A percentile compares a stretch with the other conserved stretches of the same genome.
These are phyloP conservation scores for Podaxis mareebaensis DNA, from an alignment of 768 basidiomycete genomes.

Conservation along the genomic window DNA sequence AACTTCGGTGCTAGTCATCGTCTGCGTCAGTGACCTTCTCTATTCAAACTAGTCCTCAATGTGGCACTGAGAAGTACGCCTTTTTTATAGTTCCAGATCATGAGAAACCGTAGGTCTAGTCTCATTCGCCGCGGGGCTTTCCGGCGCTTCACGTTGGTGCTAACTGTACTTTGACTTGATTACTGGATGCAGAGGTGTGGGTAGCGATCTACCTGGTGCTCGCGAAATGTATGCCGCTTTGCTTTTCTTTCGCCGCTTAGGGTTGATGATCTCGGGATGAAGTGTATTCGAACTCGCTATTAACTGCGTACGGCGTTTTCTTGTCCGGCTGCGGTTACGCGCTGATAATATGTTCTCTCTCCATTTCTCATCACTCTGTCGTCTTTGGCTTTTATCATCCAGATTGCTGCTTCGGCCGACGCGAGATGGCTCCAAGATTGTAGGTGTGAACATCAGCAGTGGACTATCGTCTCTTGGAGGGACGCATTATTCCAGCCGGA, in stretches of 20 bases:
- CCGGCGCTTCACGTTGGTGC: neutral
- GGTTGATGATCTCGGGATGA: neutral
- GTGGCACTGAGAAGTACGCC: neutral
- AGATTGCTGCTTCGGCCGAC: conserved; percentile 5
- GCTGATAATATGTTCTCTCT: neutral
- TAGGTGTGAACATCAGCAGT: neutral
- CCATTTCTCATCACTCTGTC: neutral
- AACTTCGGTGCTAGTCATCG: conserved; percentile 24
- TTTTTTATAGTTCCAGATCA: conserved; percentile 24
- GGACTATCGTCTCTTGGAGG: neutral
- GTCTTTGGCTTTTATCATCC: neutral
- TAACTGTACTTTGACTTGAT: neutral
- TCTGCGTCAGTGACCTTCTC: conserved; percentile 20
- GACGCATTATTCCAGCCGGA: neutral
- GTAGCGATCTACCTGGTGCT: conserved; percentile 27
- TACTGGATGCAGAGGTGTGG: conserved; percentile 24
- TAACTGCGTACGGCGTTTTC: conserved; percentile 19
- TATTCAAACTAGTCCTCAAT: neutral
- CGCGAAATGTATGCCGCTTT: conserved; percentile 23
- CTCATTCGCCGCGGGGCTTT: neutral
- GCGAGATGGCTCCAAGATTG: neutral
- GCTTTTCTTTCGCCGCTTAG: neutral
- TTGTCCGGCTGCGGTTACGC: neutral
- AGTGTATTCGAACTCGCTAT: conserved; percentile 33
- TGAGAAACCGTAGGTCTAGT: conserved; percentile 20